Conservation (phyloP, 768 basidiomycete genomes). For the Amanita inopinata region DNA sequence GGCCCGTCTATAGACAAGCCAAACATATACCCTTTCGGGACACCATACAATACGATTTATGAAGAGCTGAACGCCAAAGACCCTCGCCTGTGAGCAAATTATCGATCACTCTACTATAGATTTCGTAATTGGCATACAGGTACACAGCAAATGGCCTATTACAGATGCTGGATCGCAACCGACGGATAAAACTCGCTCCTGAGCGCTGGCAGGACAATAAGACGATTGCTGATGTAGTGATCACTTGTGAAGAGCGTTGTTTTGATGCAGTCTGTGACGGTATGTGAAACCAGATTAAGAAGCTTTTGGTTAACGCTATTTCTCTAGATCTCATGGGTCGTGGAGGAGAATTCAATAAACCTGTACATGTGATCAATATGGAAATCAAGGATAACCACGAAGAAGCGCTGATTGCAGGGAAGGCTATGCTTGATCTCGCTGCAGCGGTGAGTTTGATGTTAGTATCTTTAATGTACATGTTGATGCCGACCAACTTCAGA, state of each 20-base stretch:
- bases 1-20: conserved; percentile 96
- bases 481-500: conserved; percentile 33
- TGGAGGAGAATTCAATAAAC: conserved; percentile 87
- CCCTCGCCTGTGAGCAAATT: conserved; percentile 56
- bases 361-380: conserved; percentile 94
- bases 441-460: conserved; percentile 56
- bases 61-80: conserved; percentile 84
- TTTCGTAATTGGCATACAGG: conserved; percentile 28
- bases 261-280: conserved; percentile 99
- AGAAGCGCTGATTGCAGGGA: conserved; percentile 93
- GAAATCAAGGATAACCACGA: conserved; percentile 99
- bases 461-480: not conserved
- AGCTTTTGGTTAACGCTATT: not conserved
- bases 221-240: conserved; percentile 89
- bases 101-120: not conserved
- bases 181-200: conserved; percentile 83
- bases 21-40: conserved; percentile 94
- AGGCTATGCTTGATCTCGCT: conserved; percentile 88
- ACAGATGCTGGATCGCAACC: conserved; percentile 94
- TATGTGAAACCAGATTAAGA: conserved; percentile 24
- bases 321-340: conserved; percentile 70
- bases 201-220: conserved; percentile 95
- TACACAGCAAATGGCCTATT: conserved; percentile 91
- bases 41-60: conserved; percentile 93
- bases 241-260: conserved; percentile 98